These are phyloP conservation scores for Aspergillus sp. DNA, from an alignment of 2,329 filamentous ascomycete species.

Conservation along the genomic window DNA sequence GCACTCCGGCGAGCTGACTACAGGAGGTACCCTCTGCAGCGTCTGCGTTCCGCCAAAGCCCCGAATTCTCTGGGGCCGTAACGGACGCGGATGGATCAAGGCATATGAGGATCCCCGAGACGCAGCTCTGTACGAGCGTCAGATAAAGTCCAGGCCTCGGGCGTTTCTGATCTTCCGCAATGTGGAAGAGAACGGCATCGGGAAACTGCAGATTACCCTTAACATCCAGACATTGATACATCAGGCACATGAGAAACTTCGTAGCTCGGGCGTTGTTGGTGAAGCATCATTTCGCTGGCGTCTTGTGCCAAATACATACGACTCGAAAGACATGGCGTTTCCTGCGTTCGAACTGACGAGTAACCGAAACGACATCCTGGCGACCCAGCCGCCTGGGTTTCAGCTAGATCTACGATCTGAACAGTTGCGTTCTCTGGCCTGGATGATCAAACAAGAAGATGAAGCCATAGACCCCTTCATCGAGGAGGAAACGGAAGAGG, in stretches of 20 bases:
- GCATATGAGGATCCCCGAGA: slow-evolving; percentile 53
- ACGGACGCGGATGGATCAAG: slow-evolving; percentile 29
- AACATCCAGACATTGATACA: slow-evolving; percentile 40
- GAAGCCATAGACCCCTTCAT: slow-evolving; percentile 40
- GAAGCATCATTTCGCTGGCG: slow-evolving; percentile 42
- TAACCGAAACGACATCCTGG: slow-evolving; percentile 40
- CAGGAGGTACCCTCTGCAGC: slow-evolving; percentile 16
- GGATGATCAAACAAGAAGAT: slow-evolving; percentile 60
- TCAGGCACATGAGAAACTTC: slow-evolving; percentile 31
- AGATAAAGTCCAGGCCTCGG: slow-evolving; percentile 48
- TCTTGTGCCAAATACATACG: slow-evolving; percentile 46
- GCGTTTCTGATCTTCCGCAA: slow-evolving; percentile 42
- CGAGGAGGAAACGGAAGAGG: slow-evolving; percentile 59
- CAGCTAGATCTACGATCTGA: slow-evolving; percentile 46
- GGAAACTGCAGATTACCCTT: slow-evolving; percentile 39
- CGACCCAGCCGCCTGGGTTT: slow-evolving; percentile 38
- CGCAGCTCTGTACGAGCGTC: slow-evolving; percentile 52
- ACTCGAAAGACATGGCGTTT: slow-evolving; percentile 31
- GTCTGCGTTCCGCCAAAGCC: slow-evolving; percentile 35
- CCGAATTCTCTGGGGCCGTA: slow-evolving; percentile 32
- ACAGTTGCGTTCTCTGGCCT: slow-evolving; percentile 56
- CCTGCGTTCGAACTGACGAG: slow-evolving; percentile 43
- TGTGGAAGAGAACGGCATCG: slow-evolving; percentile 27
- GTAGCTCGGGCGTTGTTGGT: slow-evolving; percentile 6
- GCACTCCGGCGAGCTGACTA: not conserved